Base-by-base conservation (phyloP, 2,329 filamentous ascomycete genomes). In the Drechmeria coniospora region DNA sequence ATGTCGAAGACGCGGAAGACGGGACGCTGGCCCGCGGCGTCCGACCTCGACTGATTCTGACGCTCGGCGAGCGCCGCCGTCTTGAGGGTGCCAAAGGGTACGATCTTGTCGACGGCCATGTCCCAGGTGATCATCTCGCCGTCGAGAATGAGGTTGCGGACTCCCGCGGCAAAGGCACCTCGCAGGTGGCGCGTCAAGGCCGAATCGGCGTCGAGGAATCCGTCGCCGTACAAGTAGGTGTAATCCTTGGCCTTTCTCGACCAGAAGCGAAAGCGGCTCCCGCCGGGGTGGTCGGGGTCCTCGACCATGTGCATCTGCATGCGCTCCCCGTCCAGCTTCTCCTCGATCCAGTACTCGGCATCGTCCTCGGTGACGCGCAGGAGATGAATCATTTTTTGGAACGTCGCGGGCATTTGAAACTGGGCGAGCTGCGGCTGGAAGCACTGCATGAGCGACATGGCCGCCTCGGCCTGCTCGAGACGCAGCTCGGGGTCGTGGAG, bases 41-140 rank as follows among this genome's bases (percentile, higher is more conserved):
- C 47, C 12, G 75, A 72, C 1, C 72, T 77, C 4, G 61, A 70
- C 4, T 54, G 54, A 34, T 65, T 61, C 35, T 74, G 70, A 44
- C 86, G 76, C 42, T 87, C 80, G 0, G 75, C 66, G 18, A 92
- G 54, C 1, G 87, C 87, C 0, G 86, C 87, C 2, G 83, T 87
- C 54, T 98, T 98, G 26, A 98, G 63, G 0, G 82, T 92, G 6
- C 90, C 90, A 49, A 98, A 98, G 0, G 79, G 74, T 11, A 92
- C 78, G 28, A 90, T 79, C 30, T 79, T 79, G 54, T 93, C 79
- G 27, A 79, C 63, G 24, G 77, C 72, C 34, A 84, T 80, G 46
- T 95, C 83, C 90, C 90, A 98, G 1, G 86, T 93, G 32, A 98
- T 84, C 90, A 98, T 98, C 50, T 98, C 90, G 8, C 90, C 90